These are phyloP conservation scores for Sclerotiophoma versabilis DNA, from an alignment of 2,329 filamentous ascomycete species.

Conservation along the genomic window DNA sequence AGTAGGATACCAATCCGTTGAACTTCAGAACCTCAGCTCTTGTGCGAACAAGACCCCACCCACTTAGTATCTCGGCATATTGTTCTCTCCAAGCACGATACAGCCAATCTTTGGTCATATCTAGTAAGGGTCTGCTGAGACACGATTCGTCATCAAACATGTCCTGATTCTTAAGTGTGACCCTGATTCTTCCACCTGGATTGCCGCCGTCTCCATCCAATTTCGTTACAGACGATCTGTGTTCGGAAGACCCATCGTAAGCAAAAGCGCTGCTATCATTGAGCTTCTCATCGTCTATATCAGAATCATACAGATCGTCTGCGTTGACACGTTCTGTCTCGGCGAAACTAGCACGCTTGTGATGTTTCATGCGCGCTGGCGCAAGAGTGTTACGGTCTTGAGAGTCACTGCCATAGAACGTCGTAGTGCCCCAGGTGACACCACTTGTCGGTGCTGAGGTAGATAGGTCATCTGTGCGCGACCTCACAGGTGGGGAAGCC, in stretches of 20 bases:
- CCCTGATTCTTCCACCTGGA: slow-evolving; percentile 48
- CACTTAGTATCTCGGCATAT: slow-evolving; percentile 66
- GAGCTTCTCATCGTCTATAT: slow-evolving; percentile 40
- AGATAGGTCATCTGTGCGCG: slow-evolving; percentile 49
- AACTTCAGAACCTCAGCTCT: slow-evolving; percentile 67
- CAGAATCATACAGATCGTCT: slow-evolving; percentile 43
- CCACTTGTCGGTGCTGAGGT: slow-evolving; percentile 52
- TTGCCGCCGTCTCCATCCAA: slow-evolving; percentile 19
- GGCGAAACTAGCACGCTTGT: slow-evolving; percentile 49
- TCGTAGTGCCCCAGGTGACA: slow-evolving; percentile 57
- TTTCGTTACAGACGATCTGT: slow-evolving; percentile 26
- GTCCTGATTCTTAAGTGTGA: slow-evolving; percentile 63
- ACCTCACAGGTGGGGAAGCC: slow-evolving; percentile 48
- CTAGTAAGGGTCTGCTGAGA: slow-evolving; percentile 57
- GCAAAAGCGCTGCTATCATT: slow-evolving; percentile 20
- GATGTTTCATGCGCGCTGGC: slow-evolving; percentile 44
- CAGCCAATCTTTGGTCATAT: slow-evolving; percentile 56
- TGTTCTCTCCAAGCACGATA: slow-evolving; percentile 62
- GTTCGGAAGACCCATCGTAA: slow-evolving; percentile 34
- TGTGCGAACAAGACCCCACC: slow-evolving; percentile 63
- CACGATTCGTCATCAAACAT: slow-evolving; percentile 62
- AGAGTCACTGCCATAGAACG: slow-evolving; percentile 48
- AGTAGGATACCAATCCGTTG: slow-evolving; percentile 53
- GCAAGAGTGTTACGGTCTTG: slow-evolving; percentile 36
- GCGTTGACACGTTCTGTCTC: slow-evolving; percentile 41